Conservation (phyloP, 192 early-diverging fungal genomes). For the Mortierella claussenii region DNA sequence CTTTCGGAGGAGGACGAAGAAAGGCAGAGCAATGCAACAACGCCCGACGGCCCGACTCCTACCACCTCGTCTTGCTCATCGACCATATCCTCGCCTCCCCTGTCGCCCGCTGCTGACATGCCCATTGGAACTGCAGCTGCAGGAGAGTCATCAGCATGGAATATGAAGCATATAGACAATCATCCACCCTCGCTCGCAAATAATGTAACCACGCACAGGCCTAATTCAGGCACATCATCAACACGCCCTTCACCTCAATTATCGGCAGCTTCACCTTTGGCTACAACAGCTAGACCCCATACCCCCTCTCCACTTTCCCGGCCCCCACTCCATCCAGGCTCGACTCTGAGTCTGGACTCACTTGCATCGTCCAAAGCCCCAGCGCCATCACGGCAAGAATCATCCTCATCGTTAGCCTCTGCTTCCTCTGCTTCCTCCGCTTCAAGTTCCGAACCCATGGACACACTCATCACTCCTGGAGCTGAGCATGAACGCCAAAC, state of each 20-base stretch:
- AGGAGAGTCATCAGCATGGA: not conserved
- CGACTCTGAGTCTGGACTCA: no score
- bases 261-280: no score
- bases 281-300: no score
- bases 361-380: not conserved
- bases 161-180: not conserved
- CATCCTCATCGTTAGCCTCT: no score
- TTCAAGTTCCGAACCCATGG: constrained; percentile 13
- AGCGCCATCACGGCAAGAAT: not conserved
- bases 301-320: no score
- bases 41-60: not conserved
- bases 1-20: not conserved
- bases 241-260: no score
- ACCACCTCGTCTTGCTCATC: no score
- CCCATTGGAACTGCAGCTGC: not conserved
- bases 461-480: constrained; percentile 33
- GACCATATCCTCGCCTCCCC: no score
- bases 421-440: no score
- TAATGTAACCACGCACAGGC: constrained; percentile 19
- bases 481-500: constrained; percentile 4
- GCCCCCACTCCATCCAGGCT: no score
- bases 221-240: constrained; percentile 21
- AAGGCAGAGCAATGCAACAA: not conserved
- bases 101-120: not conserved
- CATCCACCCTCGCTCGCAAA: not conserved